These are phyloP conservation scores for Camelina laxa DNA, from an alignment of 345 rosid genomes.

Conservation along the genomic window DNA sequence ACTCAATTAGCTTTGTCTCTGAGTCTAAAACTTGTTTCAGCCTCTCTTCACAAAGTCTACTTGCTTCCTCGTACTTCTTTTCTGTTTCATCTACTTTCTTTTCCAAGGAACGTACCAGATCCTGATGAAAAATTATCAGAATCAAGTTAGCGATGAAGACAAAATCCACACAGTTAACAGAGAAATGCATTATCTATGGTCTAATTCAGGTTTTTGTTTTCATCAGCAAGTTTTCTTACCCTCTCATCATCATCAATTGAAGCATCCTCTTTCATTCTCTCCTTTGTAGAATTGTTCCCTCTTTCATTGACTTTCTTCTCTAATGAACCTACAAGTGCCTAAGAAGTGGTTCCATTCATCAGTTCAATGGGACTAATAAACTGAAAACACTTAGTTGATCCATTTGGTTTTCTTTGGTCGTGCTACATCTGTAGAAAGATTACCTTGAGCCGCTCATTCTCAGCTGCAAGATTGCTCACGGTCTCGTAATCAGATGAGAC, in stretches of 20 bases:
- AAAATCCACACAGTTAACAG: not conserved
- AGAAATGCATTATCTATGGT: not conserved
- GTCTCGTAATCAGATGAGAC: constrained; percentile 56
- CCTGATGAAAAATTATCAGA: constrained; percentile 44
- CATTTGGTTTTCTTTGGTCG: constrained; percentile 16
- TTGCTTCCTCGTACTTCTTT: constrained; percentile 80
- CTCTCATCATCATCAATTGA: constrained; percentile 54
- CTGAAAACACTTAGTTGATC: not conserved
- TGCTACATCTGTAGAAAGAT: constrained; percentile 27
- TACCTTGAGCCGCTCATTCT: constrained; percentile 90
- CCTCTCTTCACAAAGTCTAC: constrained; percentile 75
- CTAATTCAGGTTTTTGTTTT: constrained; percentile 83
- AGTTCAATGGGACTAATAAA: constrained; percentile 21
- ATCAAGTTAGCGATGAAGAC: constrained; percentile 25
- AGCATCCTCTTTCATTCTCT: constrained; percentile 33
- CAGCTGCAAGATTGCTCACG: constrained; percentile 68
- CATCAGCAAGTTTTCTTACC: constrained; percentile 62
- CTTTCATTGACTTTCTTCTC: constrained; percentile 74
- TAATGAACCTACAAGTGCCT: constrained; percentile 69
- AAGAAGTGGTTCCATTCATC: constrained; percentile 35
- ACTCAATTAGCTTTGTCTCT: constrained; percentile 82
- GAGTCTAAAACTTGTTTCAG: constrained; percentile 78
- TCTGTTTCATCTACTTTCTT: constrained; percentile 80
- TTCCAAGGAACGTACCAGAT: constrained; percentile 72
- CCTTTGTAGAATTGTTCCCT: constrained; percentile 49